Conservation (phyloP, 352 stramenopile species). For the Blastocystis sp. region DNA sequence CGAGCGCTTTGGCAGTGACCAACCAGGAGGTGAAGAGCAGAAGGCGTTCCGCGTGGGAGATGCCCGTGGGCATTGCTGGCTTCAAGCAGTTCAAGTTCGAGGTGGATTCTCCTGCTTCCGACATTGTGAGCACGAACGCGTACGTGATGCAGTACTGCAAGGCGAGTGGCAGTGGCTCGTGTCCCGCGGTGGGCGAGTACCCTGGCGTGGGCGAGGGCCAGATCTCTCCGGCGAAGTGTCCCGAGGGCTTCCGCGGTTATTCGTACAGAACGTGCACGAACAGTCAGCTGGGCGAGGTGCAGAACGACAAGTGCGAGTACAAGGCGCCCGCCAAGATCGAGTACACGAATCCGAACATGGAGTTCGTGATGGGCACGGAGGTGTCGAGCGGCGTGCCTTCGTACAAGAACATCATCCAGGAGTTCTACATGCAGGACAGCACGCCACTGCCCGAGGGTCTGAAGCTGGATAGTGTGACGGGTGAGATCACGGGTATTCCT, state of each 20-base stretch:
- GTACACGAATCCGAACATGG: too few species aligned
- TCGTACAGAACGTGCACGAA: slow-evolving; percentile 11
- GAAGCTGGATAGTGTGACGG: background rate
- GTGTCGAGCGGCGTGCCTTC: background rate
- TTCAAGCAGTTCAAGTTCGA: slow-evolving; percentile 1
- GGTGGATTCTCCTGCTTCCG: background rate
- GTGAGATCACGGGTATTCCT: slow-evolving; percentile 1
- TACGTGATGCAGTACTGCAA: slow-evolving; percentile 4
- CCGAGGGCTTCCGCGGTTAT: slow-evolving; percentile 28
- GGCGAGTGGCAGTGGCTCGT: background rate
- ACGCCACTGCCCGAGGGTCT: background rate
- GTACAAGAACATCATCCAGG: background rate
- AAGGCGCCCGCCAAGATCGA: background rate
- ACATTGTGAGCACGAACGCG: background rate
- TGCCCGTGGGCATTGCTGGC: slow-evolving; percentile 20
- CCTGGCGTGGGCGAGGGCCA: slow-evolving; percentile 31
- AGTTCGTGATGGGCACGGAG: background rate
- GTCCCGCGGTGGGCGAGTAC: slow-evolving; percentile 27
- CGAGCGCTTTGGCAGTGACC: background rate
- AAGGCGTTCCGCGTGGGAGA: too few species aligned
- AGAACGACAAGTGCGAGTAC: background rate
- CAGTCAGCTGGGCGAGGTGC: background rate
- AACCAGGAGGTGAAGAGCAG: background rate
- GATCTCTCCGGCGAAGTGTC: background rate
- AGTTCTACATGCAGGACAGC: background rate